Evolutionary conservation across 2,329 filamentous ascomycete genomes (phyloP).

Genomic region (Epichloe amarillans): DNA sequence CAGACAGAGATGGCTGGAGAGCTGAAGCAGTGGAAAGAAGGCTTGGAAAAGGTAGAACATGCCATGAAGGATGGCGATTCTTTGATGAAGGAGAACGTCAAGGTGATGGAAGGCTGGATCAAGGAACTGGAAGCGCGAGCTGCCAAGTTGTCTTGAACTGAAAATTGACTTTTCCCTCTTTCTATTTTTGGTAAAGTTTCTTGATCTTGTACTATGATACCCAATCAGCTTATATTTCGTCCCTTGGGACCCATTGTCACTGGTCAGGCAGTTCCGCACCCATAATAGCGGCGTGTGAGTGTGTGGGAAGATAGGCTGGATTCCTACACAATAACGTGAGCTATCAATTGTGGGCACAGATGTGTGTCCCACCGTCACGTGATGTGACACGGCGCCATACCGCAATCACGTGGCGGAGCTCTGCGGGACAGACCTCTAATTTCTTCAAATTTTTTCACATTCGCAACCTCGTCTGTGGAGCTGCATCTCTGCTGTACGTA

Average conservation of each 20-base stretch:
- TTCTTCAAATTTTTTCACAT: neutral
- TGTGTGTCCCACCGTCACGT: too few species aligned
- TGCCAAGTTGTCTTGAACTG: conserved; percentile 34
- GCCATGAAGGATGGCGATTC: conserved; percentile 57
- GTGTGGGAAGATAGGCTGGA: too few species aligned
- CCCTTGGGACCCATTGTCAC: neutral
- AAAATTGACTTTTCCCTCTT: too few species aligned
- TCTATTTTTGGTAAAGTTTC: neutral
- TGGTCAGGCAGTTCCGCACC: neutral
- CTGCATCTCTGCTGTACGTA: neutral
- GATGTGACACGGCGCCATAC: neutral
- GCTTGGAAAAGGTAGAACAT: conserved; percentile 64
- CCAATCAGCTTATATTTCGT: conserved; percentile 1
- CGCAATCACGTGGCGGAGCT: neutral
- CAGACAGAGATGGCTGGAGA: conserved; percentile 76
- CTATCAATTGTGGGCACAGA: too few species aligned
- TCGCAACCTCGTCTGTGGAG: neutral
- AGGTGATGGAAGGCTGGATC: conserved; percentile 79
- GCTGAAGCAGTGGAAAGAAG: conserved; percentile 74
- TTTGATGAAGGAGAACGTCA: conserved; percentile 65
- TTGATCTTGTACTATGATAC: conserved; percentile 6
- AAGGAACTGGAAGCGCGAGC: conserved; percentile 73
- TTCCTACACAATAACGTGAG: too few species aligned
- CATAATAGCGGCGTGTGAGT: too few species aligned
- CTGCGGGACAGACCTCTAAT: neutral